phyloP scores from a whole-genome alignment of 2,329 filamentous ascomycete genomes.

The Epichloe brachyelytri region DNA sequence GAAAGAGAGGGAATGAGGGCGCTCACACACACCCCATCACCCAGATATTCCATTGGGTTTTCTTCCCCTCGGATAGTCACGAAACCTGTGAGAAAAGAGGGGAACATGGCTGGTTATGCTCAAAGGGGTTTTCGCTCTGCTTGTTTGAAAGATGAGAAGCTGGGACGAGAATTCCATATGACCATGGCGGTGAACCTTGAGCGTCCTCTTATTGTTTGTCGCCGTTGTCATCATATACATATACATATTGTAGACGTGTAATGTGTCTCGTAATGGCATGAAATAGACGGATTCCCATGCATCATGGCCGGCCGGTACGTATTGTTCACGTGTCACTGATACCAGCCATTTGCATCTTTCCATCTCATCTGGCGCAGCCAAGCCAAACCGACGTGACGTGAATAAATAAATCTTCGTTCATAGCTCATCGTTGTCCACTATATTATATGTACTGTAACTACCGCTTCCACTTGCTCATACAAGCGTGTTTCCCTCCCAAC shows the following conservation, averaged over 20 bases:
- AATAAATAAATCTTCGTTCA: neutral
- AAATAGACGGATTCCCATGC: too few species aligned
- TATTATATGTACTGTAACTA: neutral
- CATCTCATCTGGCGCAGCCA: too few species aligned
- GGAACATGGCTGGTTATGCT: neutral
- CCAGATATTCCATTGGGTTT: neutral
- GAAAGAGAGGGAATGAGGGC: neutral
- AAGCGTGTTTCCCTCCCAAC: too few species aligned
- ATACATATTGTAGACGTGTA: too few species aligned
- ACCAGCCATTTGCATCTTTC: too few species aligned
- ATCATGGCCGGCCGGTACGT: too few species aligned
- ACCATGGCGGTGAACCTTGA: neutral
- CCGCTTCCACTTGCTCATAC: too few species aligned
- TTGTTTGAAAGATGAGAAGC: neutral
- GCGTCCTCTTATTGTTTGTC: neutral
- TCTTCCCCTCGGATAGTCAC: neutral
- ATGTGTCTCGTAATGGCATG: too few species aligned
- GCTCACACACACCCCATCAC: neutral
- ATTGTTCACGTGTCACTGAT: too few species aligned
- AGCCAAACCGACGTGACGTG: too few species aligned
- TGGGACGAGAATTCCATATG: neutral
- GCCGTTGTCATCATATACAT: too few species aligned
- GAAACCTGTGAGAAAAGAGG: neutral
- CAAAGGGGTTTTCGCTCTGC: neutral
- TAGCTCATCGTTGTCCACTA: neutral